Conservation (phyloP, 352 stramenopile species). For the Lagenidium sp. region DNA sequence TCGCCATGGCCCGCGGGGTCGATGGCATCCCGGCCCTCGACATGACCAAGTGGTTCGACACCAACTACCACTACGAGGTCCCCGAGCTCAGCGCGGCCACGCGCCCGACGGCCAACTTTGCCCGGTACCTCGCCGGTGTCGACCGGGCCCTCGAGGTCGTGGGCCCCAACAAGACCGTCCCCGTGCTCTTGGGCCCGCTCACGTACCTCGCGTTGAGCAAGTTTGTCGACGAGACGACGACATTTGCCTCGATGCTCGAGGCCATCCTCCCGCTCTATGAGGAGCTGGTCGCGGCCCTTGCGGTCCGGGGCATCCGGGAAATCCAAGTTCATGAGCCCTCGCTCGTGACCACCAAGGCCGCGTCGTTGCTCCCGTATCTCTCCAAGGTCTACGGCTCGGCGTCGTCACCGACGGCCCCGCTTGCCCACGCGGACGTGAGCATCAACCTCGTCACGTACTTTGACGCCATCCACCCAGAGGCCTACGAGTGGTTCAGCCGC, state of each 20-base stretch:
- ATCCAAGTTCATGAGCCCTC: constrained; percentile 90
- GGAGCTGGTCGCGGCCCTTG: constrained; percentile 61
- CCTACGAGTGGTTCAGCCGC: constrained; percentile 86
- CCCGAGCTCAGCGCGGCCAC: constrained; percentile 80
- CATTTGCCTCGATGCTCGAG: constrained; percentile 52
- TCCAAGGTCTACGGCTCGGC: constrained; percentile 61
- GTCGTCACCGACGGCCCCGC: constrained; percentile 31
- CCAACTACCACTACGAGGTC: constrained; percentile 95
- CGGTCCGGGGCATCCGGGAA: constrained; percentile 64
- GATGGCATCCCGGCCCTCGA: constrained; percentile 87
- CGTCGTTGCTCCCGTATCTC: constrained; percentile 44
- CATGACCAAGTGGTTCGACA: constrained; percentile 95
- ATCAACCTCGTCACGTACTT: constrained; percentile 86
- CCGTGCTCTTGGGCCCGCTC: constrained; percentile 74
- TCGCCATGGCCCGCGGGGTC: constrained; percentile 86
- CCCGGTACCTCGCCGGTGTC: constrained; percentile 51
- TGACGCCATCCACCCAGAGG: constrained; percentile 80
- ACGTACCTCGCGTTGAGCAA: constrained; percentile 80
- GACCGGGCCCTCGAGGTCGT: constrained; percentile 73
- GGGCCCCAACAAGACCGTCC: constrained; percentile 76
- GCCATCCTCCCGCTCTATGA: constrained; percentile 79
- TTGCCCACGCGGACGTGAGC: constrained; percentile 48
- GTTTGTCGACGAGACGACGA: constrained; percentile 55
- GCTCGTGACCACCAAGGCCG: constrained; percentile 67
- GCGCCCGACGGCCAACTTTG: constrained; percentile 73